Base-by-base conservation (phyloP, 2,329 filamentous ascomycete species). In the Fusarium newnesense region DNA sequence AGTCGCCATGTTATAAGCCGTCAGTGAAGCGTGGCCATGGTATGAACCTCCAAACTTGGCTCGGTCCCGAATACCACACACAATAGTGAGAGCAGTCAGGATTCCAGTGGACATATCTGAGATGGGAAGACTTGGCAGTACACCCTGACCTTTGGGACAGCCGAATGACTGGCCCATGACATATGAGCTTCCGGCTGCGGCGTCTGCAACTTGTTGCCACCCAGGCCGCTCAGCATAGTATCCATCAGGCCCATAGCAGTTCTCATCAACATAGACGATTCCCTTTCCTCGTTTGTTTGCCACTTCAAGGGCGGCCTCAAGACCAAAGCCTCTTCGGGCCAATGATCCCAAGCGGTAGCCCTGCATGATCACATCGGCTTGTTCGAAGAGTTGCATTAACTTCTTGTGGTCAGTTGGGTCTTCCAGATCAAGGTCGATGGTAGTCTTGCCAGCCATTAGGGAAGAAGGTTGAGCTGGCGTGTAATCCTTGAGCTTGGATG, bases 141-240 rank as follows among this genome's bases (percentile, higher is more conserved):
- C 53, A 4, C 53, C 53, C 21, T 57, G 53, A 4, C 53, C 39
- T 2, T 39, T 7, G 2, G 53, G 53, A 8, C 39, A 57, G 5
- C 32, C 21, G 2, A 57, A 57, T 2, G 53, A 24, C n/a, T 57
- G 53, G 4, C 30, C 53, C 39, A 57, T 57, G n/a, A 57, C 40
- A 15, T 57, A 46, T 18, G 28, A 44, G 16, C 40, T 36, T 4
- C 54, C 54, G 6, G 40, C 34, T 13, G 40, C 54, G 16, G 54
- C 54, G 5, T 92, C 90, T 26, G 89, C 90, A 60, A 91, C 91
- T 76, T 91, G 89, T 77, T 91, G 90, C 89, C 90, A 92, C 26
- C 90, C 90, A 9, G 89, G 87, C 13, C 90, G 84, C 32, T 83
- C 81, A 1, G 87, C 85, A 89, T 89, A 92, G 66, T 89, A 87